Evolutionary conservation across 441 rosid genomes (phyloP), one percentile per base, ranked within the genome.

Genomic region (Adansonia grandidieri): DNA sequence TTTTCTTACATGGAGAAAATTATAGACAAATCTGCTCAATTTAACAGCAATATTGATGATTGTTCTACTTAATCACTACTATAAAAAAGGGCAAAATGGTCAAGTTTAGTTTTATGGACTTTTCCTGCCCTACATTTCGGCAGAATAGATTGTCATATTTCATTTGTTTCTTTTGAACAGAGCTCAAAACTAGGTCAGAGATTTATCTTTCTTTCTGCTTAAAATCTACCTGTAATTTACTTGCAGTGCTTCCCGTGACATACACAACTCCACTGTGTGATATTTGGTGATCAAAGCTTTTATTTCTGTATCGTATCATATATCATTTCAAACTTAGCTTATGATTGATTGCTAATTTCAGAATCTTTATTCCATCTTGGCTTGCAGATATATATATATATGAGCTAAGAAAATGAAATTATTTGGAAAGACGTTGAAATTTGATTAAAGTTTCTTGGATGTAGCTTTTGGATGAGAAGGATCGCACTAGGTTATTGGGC

Each of bases 381-480:
- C 22, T 51, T 32, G 44, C 6, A 13, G 9, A 13, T 14, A 11
- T 50, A 50, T 15, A 4, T 5, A 20, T 42, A 9, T 6, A 20
- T 42, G 15, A 44, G 9, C 32, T 1, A 1, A 42, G 77, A 60
- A 13, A 73, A 15, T 19, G 57, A 20, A 77, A 22, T 22, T 19
- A 54, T 19, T 22, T 13, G 51, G 45, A 24, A 32, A 9, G 70
- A 47, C 58, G 7, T 37, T 62, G 17, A 37, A 28, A 65, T 68
- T 73, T 64, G 28, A 45, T 64, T 14, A 24, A 17, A 74, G 57
- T 56, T 48, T 54, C 73, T 75, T 42, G 74, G 19, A 76, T 73
- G 17, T 78, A 95, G 99, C 74, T 95, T 83, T 69, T 93, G 86
- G 93, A 90, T 64, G 96, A 89, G 74, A 74, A 86, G 82, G 97